Conservation (phyloP, 2,329 filamentous ascomycete species). For the Aspergillus pseudoterreus region DNA sequence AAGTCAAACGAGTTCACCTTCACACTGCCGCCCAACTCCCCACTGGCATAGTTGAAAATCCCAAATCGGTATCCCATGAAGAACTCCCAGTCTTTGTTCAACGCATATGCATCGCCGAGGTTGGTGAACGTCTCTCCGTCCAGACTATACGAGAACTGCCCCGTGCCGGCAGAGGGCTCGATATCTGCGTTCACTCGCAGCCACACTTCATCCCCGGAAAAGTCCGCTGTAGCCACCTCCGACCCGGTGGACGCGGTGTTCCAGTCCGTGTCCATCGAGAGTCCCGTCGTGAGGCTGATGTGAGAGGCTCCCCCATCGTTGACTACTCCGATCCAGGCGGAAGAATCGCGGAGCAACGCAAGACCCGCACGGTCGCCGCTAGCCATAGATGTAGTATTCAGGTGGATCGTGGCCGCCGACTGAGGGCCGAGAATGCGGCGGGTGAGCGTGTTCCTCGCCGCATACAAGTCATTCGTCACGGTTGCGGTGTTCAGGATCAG, state of each 20-base stretch:
- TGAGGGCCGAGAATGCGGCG: conserved; percentile 40
- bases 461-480: conserved; percentile 50
- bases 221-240: conserved; percentile 18
- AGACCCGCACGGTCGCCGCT: conserved; percentile 53
- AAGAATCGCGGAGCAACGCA: conserved; percentile 51
- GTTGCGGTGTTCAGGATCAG: conserved; percentile 49
- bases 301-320: conserved; percentile 30
- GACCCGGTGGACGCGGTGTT: conserved; percentile 26
- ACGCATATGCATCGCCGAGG: conserved; percentile 31
- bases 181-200: conserved; percentile 38
- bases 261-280: conserved; percentile 37
- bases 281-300: conserved; percentile 35
- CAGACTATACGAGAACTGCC: conserved; percentile 43
- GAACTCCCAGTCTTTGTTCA: conserved; percentile 45
- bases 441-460: conserved; percentile 41
- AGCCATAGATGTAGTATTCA: conserved; percentile 49
- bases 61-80: conserved; percentile 51
- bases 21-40: conserved; percentile 35
- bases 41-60: conserved; percentile 50
- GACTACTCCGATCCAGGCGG: conserved; percentile 49
- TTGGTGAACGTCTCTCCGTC: conserved; percentile 39
- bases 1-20: no score
- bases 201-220: conserved; percentile 28
- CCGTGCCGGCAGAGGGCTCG: conserved; percentile 23
- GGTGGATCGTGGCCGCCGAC: conserved; percentile 47